Base-by-base conservation (phyloP, 1,284 basidiomycete species). In the Leccinum pachyderme region DNA sequence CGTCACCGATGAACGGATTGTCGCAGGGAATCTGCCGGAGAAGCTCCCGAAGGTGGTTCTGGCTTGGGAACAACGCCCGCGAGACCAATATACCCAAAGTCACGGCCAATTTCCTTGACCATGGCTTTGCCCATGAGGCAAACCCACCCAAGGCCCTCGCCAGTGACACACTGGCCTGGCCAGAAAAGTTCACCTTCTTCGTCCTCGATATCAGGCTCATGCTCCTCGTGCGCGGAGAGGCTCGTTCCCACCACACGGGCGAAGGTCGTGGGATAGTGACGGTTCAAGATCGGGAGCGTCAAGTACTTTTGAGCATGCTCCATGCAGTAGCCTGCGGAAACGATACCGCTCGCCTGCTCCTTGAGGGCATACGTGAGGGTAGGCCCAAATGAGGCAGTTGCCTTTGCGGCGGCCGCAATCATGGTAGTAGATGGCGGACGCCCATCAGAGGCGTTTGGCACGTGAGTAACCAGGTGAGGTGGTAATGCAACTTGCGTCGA, bases 121-220 rank as follows among this genome's bases (percentile, higher is more conserved):
- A 91, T 91, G 41, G 87, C 84, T 66, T 85, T 87, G 59, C 87
- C 88, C 80, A 91, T 83, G 41, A 86, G 73, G 68, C 87, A 89
- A 13, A 89, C 81, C 88, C 88, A 91, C 15, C 84, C 88, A 29
- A 91, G 75, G 49, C 88, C 87, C 67, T 88, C 84, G 49, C 86
- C 87, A 29, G 80, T 85, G 49, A 82, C 73, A 44, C 79, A 75
- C 61, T 88, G 83, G 35, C 82, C 81, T 0, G 88, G 89, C 89
- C 88, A 91, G 66, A 82, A 87, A 15, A 91, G 75, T 63, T 90
- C 89, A 58, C 88, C 86, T 66, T 89, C 88, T 59, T 87, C 84
- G 61, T 91, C 88, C 65, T 90, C 88, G 55, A 90, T 82, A 59
- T 90, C 88, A 7, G 86, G 85, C 61, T 89, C 87, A 54, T 84